Evolutionary conservation across 2,329 filamentous ascomycete genomes (phyloP), one percentile per base, ranked within the genome.

Genomic region (Coleophoma crateriformis): DNA sequence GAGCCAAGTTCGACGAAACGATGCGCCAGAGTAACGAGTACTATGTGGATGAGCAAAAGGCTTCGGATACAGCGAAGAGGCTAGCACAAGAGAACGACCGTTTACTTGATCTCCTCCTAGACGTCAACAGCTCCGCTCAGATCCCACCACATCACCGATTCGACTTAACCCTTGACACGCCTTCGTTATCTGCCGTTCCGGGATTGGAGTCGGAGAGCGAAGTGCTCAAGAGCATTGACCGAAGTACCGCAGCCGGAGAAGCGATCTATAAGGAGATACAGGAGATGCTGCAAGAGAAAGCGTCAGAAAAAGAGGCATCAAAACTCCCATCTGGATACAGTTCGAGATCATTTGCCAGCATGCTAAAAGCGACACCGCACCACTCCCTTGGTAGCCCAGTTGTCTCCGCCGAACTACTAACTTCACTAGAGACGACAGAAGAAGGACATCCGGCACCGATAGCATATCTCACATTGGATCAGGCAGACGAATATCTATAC

Each of bases 31-130:
- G 89, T 66, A 94, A 95, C 69, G 79, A 84, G 48, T 77, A 94
- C 52, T 94, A 94, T 69, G 82, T 83, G 60, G 78, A 88, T 48
- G 90, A 94, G 68, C 87, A 88, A 67, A 85, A 86, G 68, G 88
- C 91, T 34, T 82, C 87, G 53, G 83, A 85, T 57, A 87, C 89
- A 4, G 88, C 90, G 19, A 90, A 88, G 67, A 81, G 90, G 47
- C 78, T 99, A 53, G 87, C 90, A 50, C 84, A 95, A 61, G 87
- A 96, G 71, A 96, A 96, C 61, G 92, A 97, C 68, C 90, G 91
- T 67, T 72, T 97, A 33, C 81, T 96, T 48, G 92, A 97, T 60
- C 73, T 96, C 11, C 81, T 97, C 33, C 77, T 95, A 54, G 91
- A 96, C 63, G 79, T 96, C 71, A 99, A 99, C 71, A 83, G 88